Evolutionary conservation across 169 alveolate species (phyloP), one percentile per base, ranked within the genome.

Genomic region (Theileria luwenshuni): DNA sequence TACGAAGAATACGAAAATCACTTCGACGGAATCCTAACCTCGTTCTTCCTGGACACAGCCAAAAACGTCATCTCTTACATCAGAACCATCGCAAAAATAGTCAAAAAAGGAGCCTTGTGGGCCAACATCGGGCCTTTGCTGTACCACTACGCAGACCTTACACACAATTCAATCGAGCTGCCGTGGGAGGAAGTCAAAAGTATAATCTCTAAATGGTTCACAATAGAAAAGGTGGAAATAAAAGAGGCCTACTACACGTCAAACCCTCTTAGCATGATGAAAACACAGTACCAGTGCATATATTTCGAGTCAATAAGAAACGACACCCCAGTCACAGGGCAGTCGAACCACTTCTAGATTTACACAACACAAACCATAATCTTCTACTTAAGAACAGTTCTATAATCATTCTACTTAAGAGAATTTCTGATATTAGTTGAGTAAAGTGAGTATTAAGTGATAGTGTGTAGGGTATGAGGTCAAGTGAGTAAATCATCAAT

Each of bases 41-140:
- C 98, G 48, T 97, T 95, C 80, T 97, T 97, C 81, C 83, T 97
- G 58, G 99, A 97, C 80, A 97, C 99, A 30, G 99, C 99, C 25
- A 94, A 95, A 80, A 97, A 98, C 80, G 86, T 96, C 21, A 90
- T 98, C 17, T 90, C 93, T 49, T 98, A 97, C 85, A 94, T 97
- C 43, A 97, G 98, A 27, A 93, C 98, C 19, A 95, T 97, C 63
- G 96, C 97, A 10, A 90, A 86, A 47, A 85, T 94, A 41, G 51
- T 96, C 27, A 87, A 93, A 71, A 86, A 86, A 12, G 97, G 97
- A 35, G 99, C 99, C 25, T 65, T 96, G 30, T 97, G 99, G 99
- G 94, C 97, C 35, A 97, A 97, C 84, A 81, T 97, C 56, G 99
- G 99, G 0, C 99, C 99, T 27, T 89, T 97, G 51, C 95, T 96